These are phyloP conservation scores for Alternaria arborescens DNA, from an alignment of 2,329 filamentous ascomycete genomes.

Conservation along the genomic window DNA sequence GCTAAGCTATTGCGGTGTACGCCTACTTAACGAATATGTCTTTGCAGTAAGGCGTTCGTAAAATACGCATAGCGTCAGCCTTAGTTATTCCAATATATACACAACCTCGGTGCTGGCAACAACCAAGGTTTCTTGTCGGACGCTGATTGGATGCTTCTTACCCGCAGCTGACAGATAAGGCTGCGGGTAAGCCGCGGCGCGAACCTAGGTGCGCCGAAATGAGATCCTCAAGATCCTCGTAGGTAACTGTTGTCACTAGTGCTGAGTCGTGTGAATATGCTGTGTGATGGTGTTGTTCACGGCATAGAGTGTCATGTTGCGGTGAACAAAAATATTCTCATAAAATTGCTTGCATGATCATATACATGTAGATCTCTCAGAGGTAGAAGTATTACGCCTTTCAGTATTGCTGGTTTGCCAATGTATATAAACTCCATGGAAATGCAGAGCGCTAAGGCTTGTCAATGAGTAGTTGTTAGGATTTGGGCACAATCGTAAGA, in stretches of 20 bases:
- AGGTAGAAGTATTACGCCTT: not conserved
- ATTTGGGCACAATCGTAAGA: not conserved
- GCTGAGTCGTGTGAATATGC: slow-evolving; percentile 3
- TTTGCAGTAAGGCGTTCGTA: not conserved
- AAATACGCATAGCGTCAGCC: not conserved
- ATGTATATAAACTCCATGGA: not conserved
- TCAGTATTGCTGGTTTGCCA: not conserved
- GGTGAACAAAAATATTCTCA: not conserved
- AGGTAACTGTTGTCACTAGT: not conserved
- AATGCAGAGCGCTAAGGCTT: not conserved
- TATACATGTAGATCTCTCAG: not conserved
- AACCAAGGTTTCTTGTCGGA: not conserved
- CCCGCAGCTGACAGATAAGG: slow-evolving; percentile 9
- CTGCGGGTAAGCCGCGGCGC: slow-evolving; percentile 23
- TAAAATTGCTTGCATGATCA: not conserved
- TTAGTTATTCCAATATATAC: not conserved
- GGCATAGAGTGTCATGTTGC: not conserved
- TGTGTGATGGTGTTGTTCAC: not conserved
- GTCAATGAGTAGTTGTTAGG: not conserved
- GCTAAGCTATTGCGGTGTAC: not conserved
- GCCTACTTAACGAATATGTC: not conserved
- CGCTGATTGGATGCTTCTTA: slow-evolving; percentile 15
- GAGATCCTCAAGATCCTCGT: not conserved
- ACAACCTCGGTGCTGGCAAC: not conserved
- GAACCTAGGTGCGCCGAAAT: slow-evolving; percentile 10